Base-by-base conservation (phyloP, 108 stramenopile genomes). In the Nannochloropsis salina region DNA sequence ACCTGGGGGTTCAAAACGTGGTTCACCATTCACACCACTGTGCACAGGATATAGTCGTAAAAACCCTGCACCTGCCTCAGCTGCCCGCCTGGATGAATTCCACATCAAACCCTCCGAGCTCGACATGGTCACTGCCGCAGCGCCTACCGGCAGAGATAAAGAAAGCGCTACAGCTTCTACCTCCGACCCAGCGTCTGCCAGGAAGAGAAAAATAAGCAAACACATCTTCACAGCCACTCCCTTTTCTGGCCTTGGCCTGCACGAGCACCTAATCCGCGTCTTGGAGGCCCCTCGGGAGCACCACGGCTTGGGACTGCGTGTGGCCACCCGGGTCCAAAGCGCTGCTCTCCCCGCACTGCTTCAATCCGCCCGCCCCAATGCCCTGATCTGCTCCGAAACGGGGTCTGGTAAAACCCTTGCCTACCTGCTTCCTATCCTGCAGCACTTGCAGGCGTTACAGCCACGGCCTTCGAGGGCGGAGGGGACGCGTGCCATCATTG, bases 381-480 rank as follows among this genome's bases (percentile, higher is more conserved):
- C 85, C 42, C 81, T 93, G 40, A 41, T 92, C 74, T 90, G 89
- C 85, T 90, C 90, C 10, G 88, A 92, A 42, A 93, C 93, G 5
- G 93, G 93, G 9, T 88, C 87, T 11, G 93, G 93, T 42, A 93
- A 93, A 82, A 93, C 93, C 3, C 88, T 93, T 44, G 91, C 93
- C 12, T 93, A 90, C 85, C 88, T 89, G 41, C 86, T 92, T 40
- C 93, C 93, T 4, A 42, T 93, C 44, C 43, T 92, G 31, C 45
- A 91, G 45, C 84, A 86, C 43, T 88, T 92, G 20, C 41, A 87
- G 44, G 15, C 83, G 11, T 31, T 43, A 31, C 80, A 81, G 41
- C 88, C 85, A 42, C 42, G 79, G 80, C 84, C 51, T 31, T 41
- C 40, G 42, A 81, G 92, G n/a, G 83, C 43, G 31, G 87, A 90